Percentiles rank a stretch among this genome's conserved stretches.
These are phyloP conservation scores for Neoboletus brunneissimus DNA, from an alignment of 768 basidiomycete genomes.

Conservation along the genomic window DNA sequence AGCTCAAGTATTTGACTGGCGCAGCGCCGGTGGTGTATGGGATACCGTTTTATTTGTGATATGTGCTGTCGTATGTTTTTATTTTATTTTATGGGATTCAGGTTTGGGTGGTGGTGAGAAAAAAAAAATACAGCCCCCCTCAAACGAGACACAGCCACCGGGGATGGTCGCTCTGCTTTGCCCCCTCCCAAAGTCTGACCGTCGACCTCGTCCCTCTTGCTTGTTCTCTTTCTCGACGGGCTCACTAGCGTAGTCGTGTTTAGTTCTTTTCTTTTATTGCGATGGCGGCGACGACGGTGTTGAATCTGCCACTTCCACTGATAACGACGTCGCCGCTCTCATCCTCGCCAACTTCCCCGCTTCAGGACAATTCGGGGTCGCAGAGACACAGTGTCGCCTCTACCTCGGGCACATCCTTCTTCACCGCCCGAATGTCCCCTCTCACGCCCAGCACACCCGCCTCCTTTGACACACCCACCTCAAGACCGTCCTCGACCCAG, in stretches of 20 bases:
- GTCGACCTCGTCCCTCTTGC: neutral
- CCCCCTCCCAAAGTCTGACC: neutral
- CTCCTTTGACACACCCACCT: conserved; percentile 24
- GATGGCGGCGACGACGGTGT: conserved; percentile 14
- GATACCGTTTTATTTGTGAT: conserved; percentile 81
- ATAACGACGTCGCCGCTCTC: conserved; percentile 19
- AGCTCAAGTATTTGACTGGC: conserved; percentile 90
- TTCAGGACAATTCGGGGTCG: conserved; percentile 10
- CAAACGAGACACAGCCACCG: conserved; percentile 10
- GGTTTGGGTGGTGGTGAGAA: neutral
- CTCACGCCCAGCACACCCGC: conserved; percentile 19
- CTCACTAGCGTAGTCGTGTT: neutral
- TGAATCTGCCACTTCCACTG: conserved; percentile 4
- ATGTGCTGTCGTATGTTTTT: neutral
- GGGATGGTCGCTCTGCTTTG: neutral
- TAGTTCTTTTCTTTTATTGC: neutral
- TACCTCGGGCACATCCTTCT: conserved; percentile 25
- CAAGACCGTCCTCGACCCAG: conserved; percentile 37
- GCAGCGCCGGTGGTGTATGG: conserved; percentile 95
- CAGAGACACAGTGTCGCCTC: conserved; percentile 28
- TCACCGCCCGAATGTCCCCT: conserved; percentile 28
- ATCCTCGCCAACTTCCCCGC: conserved; percentile 11
- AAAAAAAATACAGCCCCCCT: neutral
- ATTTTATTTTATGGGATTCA: no score
- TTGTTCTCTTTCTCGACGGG: neutral